Percentiles rank a stretch among this genome's conserved stretches.
Conservation (phyloP, 257 asterid species). For the Gentiana macrophylla region DNA sequence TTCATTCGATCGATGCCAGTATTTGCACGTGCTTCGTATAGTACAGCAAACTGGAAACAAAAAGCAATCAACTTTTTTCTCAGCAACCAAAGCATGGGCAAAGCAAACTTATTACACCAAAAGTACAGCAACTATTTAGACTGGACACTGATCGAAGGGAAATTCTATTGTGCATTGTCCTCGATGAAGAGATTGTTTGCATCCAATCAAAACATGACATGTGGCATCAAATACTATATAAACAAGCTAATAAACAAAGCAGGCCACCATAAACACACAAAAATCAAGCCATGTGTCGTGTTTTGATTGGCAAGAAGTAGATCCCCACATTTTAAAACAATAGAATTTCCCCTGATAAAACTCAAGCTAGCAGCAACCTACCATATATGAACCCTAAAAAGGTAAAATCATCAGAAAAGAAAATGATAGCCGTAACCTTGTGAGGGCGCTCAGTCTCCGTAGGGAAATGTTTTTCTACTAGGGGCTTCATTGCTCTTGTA, state of each 20-base stretch:
- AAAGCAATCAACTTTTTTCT: slow-evolving; percentile 2
- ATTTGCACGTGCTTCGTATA: slow-evolving; percentile 92
- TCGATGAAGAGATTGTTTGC: too few species aligned
- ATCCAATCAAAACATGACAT: too few species aligned
- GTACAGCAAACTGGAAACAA: slow-evolving; percentile 61
- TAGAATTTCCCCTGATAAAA: too few species aligned
- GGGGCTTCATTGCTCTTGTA: slow-evolving; percentile 58
- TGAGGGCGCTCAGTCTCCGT: slow-evolving; percentile 53
- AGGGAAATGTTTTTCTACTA: slow-evolving; percentile 65
- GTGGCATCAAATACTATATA: too few species aligned
- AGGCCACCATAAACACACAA: too few species aligned
- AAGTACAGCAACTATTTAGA: not conserved
- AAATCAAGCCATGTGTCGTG: too few species aligned
- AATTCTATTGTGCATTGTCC: too few species aligned
- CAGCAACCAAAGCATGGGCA: not conserved
- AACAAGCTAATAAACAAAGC: too few species aligned
- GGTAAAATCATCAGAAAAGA: not conserved
- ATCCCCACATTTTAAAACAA: too few species aligned
- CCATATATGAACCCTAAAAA: not conserved
- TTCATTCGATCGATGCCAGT: slow-evolving; percentile 72
- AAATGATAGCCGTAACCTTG: slow-evolving; percentile 35
- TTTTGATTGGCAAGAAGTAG: too few species aligned
- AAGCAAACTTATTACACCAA: not conserved
- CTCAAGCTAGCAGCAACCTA: not conserved
- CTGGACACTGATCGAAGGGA: not conserved